Evolutionary conservation across 306 rosid species (phyloP).

Genomic region (Aeschynomene evenia): DNA sequence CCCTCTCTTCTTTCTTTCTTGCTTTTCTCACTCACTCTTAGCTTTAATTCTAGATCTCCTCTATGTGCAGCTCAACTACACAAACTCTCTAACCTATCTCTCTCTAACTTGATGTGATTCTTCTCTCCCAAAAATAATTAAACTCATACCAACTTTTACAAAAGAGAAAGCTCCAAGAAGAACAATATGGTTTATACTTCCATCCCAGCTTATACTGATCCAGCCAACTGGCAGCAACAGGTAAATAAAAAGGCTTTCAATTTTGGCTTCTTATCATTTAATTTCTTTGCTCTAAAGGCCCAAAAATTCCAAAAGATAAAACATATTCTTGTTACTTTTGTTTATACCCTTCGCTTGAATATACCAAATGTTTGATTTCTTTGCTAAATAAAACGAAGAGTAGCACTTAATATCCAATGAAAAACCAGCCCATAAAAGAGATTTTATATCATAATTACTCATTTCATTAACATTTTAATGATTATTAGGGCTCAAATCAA

Average conservation of each 20-base stretch:
- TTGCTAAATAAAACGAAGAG: too few species aligned
- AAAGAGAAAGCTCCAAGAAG: conserved; percentile 56
- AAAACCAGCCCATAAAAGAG: too few species aligned
- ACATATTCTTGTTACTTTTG: conserved; percentile 56
- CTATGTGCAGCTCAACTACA: conserved; percentile 31
- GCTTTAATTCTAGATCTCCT: too few species aligned
- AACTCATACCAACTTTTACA: conserved; percentile 59
- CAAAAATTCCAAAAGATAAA: conserved; percentile 44
- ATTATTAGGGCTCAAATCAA: too few species aligned
- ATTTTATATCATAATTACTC: too few species aligned
- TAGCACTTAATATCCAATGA: too few species aligned
- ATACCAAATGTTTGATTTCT: conserved; percentile 61
- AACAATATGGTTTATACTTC: conserved; percentile 93
- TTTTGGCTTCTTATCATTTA: conserved; percentile 23
- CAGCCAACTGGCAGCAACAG: conserved; percentile 92
- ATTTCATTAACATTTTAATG: too few species aligned
- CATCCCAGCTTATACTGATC: conserved; percentile 87
- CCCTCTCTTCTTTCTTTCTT: conserved; percentile 31
- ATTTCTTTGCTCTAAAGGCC: conserved; percentile 26
- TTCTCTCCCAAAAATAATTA: conserved; percentile 40
- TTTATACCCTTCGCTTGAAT: conserved; percentile 62
- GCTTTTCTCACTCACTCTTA: conserved; percentile 38
- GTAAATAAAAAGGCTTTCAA: conserved; percentile 34
- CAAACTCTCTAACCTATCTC: conserved; percentile 26
- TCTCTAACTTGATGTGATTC: conserved; percentile 55